Evolutionary conservation across 148 eudicot genomes (phyloP).

Genomic region (Rhododendron molle): DNA sequence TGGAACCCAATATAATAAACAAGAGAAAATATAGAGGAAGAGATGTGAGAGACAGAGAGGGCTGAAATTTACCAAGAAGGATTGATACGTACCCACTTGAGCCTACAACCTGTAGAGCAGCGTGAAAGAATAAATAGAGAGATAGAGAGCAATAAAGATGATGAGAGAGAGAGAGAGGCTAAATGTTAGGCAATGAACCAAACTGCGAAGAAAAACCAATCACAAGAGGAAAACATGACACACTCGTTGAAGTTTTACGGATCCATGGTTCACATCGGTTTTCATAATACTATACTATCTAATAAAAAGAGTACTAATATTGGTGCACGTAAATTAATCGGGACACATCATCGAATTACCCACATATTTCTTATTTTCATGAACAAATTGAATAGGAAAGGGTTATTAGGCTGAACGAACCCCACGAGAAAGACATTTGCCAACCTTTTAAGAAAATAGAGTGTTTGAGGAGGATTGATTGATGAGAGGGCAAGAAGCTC

Average conservation of each 20-base stretch:
- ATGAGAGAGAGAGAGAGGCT: slow-evolving; percentile 6
- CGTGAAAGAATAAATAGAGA: slow-evolving; percentile 14
- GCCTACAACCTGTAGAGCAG: slow-evolving; percentile 6
- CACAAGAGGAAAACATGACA: not conserved
- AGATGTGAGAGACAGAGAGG: not conserved
- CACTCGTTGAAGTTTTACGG: not conserved
- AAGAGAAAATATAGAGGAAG: not conserved
- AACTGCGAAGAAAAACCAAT: not conserved
- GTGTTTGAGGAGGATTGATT: slow-evolving; percentile 18
- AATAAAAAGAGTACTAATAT: too few relatives aligned
- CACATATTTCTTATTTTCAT: not conserved
- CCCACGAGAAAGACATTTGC: slow-evolving; percentile 12
- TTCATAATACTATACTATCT: too few relatives aligned
- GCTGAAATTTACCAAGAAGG: not conserved
- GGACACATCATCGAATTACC: too few relatives aligned
- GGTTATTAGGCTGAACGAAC: not conserved
- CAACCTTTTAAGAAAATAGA: not conserved
- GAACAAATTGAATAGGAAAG: not conserved
- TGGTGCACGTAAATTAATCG: too few relatives aligned
- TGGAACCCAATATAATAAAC: not conserved
- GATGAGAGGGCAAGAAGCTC: slow-evolving; percentile 25
- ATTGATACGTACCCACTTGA: slow-evolving; percentile 7
- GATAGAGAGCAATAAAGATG: slow-evolving; percentile 13
- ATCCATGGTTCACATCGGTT: not conserved
- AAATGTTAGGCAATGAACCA: not conserved